These are phyloP conservation scores for Pythium dissotocum DNA, from an alignment of 352 stramenopile genomes.

Conservation along the genomic window DNA sequence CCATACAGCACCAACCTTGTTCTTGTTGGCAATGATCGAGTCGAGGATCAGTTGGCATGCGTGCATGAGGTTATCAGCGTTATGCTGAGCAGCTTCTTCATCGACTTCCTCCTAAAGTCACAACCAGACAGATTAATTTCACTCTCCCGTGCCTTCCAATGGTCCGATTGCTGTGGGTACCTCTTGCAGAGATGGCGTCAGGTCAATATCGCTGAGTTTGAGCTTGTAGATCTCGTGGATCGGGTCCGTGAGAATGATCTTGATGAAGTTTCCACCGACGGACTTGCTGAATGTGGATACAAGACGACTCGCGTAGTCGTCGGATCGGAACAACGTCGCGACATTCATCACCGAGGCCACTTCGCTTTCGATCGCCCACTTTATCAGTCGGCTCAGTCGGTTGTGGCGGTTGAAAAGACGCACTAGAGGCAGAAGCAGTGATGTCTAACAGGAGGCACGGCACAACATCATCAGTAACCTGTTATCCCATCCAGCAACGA, in stretches of 20 bases:
- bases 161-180: constrained; percentile 18
- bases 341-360: constrained; percentile 43
- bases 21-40: constrained; percentile 68
- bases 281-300: constrained; percentile 48
- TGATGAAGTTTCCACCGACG: constrained; percentile 40
- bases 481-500: background rate
- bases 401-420: constrained; percentile 38
- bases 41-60: constrained; percentile 84
- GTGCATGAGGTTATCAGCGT: constrained; percentile 81
- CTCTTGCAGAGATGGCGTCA: constrained; percentile 66
- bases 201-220: constrained; percentile 62
- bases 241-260: constrained; percentile 34
- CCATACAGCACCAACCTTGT: constrained; percentile 33
- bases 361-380: constrained; percentile 51
- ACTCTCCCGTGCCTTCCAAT: background rate
- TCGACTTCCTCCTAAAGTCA: constrained; percentile 17
- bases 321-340: constrained; percentile 44
- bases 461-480: background rate
- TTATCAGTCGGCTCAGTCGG: constrained; percentile 38
- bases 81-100: constrained; percentile 25
- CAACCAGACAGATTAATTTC: background rate
- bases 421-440: constrained; percentile 39
- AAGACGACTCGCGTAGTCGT: constrained; percentile 45
- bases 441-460: constrained; percentile 21
- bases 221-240: constrained; percentile 41